Percentiles rank a stretch among this genome's conserved stretches.
phyloP scores from a whole-genome alignment of 768 basidiomycete genomes.

The Leccinum incarnatum region DNA sequence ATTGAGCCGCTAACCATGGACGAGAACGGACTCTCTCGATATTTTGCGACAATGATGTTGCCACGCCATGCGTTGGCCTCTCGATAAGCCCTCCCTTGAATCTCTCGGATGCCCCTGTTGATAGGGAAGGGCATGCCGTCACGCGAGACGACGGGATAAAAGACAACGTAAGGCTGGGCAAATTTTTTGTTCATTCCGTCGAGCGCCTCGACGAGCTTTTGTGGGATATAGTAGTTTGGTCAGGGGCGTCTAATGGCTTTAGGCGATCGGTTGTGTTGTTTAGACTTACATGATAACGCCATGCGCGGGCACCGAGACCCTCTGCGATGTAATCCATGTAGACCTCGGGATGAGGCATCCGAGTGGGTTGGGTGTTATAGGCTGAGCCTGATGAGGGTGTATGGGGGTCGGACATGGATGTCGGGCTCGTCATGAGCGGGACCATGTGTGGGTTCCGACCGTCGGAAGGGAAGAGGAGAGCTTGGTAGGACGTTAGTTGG shows the following conservation, averaged over 20 bases:
- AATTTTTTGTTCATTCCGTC: conserved; percentile 82
- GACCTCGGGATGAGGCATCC: conserved; percentile 80
- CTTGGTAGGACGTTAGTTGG: conserved; percentile 59
- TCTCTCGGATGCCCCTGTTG: conserved; percentile 73
- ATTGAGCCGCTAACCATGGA: conserved; percentile 72
- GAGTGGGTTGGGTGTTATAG: conserved; percentile 44
- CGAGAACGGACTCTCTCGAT: conserved; percentile 42
- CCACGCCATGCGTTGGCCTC: conserved; percentile 76
- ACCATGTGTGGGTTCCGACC: conserved; percentile 73
- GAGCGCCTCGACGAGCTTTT: conserved; percentile 67
- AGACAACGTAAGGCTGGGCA: conserved; percentile 75
- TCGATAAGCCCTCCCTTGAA: conserved; percentile 60
- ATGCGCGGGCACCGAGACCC: conserved; percentile 60
- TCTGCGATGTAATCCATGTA: conserved; percentile 87
- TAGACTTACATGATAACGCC: conserved; percentile 67
- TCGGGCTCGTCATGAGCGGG: conserved; percentile 69
- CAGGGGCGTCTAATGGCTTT: conserved; percentile 14
- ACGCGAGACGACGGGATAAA: conserved; percentile 72
- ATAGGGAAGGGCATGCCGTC: conserved; percentile 81
- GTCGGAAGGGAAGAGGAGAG: conserved; percentile 77
- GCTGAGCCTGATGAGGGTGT: conserved; percentile 26
- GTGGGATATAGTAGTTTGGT: conserved; percentile 3
- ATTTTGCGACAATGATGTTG: conserved; percentile 77
- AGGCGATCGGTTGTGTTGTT: conserved; percentile 8
- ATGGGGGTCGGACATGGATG: conserved; percentile 42